These are phyloP conservation scores for Podila clonocystis DNA, from an alignment of 192 early-diverging fungal genomes.

Conservation along the genomic window DNA sequence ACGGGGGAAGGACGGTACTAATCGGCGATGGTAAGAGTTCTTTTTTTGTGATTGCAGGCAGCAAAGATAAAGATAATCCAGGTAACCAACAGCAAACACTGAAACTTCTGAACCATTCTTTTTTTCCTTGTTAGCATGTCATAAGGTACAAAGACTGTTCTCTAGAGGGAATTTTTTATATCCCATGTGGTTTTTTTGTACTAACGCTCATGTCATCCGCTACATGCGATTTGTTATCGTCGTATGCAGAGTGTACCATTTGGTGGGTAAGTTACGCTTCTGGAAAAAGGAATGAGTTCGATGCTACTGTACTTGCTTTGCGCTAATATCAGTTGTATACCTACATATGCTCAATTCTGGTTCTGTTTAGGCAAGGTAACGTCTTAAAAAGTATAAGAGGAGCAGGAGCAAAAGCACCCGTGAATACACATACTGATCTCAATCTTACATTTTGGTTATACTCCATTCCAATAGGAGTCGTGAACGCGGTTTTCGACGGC, in stretches of 20 bases:
- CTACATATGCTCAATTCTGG: background rate
- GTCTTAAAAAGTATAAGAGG: background rate
- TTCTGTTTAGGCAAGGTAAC: slow-evolving; percentile 13
- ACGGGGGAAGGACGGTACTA: slow-evolving; percentile 40
- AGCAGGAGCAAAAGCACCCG: background rate
- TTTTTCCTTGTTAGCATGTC: slow-evolving; percentile 21
- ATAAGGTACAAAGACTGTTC: slow-evolving; percentile 22
- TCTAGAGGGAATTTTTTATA: too few species aligned
- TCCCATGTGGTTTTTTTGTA: too few species aligned
- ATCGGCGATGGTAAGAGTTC: slow-evolving; percentile 39
- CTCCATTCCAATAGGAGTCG: slow-evolving; percentile 13
- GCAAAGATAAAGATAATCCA: background rate
- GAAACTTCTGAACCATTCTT: background rate
- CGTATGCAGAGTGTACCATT: slow-evolving; percentile 34
- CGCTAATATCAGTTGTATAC: background rate
- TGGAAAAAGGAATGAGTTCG: background rate
- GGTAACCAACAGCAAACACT: background rate
- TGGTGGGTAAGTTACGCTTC: slow-evolving; percentile 24
- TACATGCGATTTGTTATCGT: too few species aligned
- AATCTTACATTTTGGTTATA: background rate
- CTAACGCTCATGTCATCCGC: too few species aligned
- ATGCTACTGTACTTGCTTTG: too few species aligned
- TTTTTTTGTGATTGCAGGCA: background rate
- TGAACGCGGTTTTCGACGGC: slow-evolving; percentile 43
- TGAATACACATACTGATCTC: background rate